Conservation (phyloP, 1,284 basidiomycete genomes). For the Coniophora puteana region DNA sequence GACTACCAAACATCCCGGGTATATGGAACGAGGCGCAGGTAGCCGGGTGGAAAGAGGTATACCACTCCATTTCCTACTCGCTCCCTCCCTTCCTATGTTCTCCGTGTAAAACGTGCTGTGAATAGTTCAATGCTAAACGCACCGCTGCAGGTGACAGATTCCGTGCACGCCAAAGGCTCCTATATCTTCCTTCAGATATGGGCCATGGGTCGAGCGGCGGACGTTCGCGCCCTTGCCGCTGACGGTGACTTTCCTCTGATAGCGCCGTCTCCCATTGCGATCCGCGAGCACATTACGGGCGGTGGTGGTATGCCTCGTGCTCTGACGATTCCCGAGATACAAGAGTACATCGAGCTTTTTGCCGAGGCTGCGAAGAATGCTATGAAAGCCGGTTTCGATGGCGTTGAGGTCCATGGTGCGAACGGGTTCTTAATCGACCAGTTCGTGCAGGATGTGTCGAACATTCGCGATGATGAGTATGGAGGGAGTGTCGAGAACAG, state of each 20-base stretch:
- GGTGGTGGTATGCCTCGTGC: slow-evolving; percentile 4
- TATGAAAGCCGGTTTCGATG: slow-evolving; percentile 44
- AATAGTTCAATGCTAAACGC: too few species aligned
- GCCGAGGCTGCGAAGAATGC: slow-evolving; percentile 38
- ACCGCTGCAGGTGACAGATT: slow-evolving; percentile 22
- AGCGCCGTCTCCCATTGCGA: neutral
- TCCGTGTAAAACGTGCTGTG: neutral
- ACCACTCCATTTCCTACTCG: neutral
- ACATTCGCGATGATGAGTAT: slow-evolving; percentile 46
- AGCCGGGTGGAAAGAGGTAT: slow-evolving; percentile 27
- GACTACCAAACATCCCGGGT: slow-evolving; percentile 22
- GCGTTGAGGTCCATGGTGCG: slow-evolving; percentile 32
- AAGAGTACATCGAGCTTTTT: slow-evolving; percentile 37
- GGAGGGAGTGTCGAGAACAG: slow-evolving; percentile 47
- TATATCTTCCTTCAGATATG: slow-evolving; percentile 39
- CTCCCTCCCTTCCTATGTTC: neutral
- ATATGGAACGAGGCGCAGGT: slow-evolving; percentile 28
- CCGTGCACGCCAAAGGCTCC: slow-evolving; percentile 34
- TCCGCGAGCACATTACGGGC: slow-evolving; percentile 17
- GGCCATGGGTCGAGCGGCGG: slow-evolving; percentile 32
- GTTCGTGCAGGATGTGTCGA: slow-evolving; percentile 40
- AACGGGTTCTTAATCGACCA: slow-evolving; percentile 44
- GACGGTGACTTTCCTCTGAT: slow-evolving; percentile 12
- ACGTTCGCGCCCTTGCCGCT: slow-evolving; percentile 1
- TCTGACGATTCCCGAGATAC: slow-evolving; percentile 35